Percentiles rank a stretch among this genome's conserved stretches.
Conservation (phyloP, 345 rosid genomes). For the Hibiscus trionum region DNA sequence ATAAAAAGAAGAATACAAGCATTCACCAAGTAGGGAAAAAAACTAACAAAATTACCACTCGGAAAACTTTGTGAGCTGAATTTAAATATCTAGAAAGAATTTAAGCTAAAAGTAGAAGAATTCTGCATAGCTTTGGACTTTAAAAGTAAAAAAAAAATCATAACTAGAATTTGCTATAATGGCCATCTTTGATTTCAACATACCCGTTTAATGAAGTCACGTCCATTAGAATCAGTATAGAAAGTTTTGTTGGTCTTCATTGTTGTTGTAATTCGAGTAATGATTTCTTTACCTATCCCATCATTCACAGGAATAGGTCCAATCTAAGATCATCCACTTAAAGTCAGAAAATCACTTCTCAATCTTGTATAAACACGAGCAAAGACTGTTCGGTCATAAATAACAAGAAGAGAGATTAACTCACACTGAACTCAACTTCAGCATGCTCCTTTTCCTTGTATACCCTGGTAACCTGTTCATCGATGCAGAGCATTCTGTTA, state of each 20-base stretch:
- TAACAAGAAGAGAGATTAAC: slow-evolving; percentile 28
- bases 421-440: slow-evolving; percentile 86
- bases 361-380: background rate
- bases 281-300: slow-evolving; percentile 80
- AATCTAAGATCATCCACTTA: slow-evolving; percentile 36
- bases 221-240: slow-evolving; percentile 92
- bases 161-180: slow-evolving; percentile 1
- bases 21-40: background rate
- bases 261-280: slow-evolving; percentile 56
- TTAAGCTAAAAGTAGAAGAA: background rate
- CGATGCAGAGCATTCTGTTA: slow-evolving; percentile 15
- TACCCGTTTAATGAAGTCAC: slow-evolving; percentile 90
- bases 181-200: slow-evolving; percentile 2
- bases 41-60: background rate
- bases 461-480: slow-evolving; percentile 60
- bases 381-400: background rate
- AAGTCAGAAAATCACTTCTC: slow-evolving; percentile 18
- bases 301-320: slow-evolving; percentile 91
- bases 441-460: slow-evolving; percentile 83
- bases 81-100: background rate
- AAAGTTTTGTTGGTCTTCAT: slow-evolving; percentile 76
- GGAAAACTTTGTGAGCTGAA: background rate
- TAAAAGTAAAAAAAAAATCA: background rate
- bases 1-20: background rate
- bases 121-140: background rate